Evolutionary conservation across 352 stramenopile genomes (phyloP).

Genomic region (Pythium angustatum): DNA sequence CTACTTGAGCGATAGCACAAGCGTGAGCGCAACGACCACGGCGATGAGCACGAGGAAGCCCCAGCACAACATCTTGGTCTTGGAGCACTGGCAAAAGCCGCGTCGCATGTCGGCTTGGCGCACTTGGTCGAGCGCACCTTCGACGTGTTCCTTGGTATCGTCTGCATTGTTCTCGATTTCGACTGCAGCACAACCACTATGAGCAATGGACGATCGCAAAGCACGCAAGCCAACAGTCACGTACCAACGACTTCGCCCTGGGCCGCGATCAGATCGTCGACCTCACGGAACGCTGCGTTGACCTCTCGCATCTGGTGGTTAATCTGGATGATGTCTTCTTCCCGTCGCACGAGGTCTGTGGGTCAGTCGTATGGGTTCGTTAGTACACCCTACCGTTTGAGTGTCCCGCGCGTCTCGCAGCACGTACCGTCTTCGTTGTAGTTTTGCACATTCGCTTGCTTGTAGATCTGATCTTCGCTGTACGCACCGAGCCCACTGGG

Average conservation of each 20-base stretch:
- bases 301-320: conserved; percentile 47
- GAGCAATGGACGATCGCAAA: conserved; percentile 1
- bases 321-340: conserved; percentile 47
- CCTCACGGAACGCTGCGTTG: conserved; percentile 42
- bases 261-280: conserved; percentile 39
- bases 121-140: conserved; percentile 33
- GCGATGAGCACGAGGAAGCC: conserved; percentile 29
- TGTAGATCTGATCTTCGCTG: conserved; percentile 45
- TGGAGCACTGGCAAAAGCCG: conserved; percentile 37
- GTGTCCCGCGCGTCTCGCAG: not conserved
- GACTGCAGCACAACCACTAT: conserved; percentile 22
- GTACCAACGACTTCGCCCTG: conserved; percentile 40
- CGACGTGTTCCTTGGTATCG: conserved; percentile 30
- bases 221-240: not conserved
- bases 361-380: no score
- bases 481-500: conserved; percentile 30
- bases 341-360: conserved; percentile 37
- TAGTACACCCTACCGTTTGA: no score
- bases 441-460: conserved; percentile 36
- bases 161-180: conserved; percentile 36
- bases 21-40: conserved; percentile 20
- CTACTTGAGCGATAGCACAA: conserved; percentile 24
- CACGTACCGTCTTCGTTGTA: conserved; percentile 45
- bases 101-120: conserved; percentile 36
- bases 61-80: conserved; percentile 35